phyloP scores from a whole-genome alignment of 768 basidiomycete species.

The Butyriboletus loyo region DNA sequence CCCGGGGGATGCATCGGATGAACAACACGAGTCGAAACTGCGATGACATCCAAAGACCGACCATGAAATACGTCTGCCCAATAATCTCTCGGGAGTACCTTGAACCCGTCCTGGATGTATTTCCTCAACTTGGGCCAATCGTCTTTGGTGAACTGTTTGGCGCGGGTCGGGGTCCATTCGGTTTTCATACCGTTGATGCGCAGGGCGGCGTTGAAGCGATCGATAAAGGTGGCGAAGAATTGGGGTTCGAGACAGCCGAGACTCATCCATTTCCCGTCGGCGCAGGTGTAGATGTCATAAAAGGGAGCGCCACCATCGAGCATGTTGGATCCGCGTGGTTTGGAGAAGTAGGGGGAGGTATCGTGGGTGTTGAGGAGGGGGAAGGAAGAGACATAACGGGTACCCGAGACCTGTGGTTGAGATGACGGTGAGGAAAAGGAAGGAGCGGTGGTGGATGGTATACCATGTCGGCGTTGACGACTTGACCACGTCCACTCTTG shows the following conservation, averaged over 20 bases:
- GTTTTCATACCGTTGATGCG: conserved; percentile 38
- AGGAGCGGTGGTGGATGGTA: not conserved
- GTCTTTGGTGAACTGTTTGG: conserved; percentile 42
- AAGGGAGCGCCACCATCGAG: conserved; percentile 80
- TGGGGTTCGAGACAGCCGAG: conserved; percentile 74
- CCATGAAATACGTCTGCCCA: conserved; percentile 71
- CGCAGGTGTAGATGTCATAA: conserved; percentile 71
- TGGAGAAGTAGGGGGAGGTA: conserved; percentile 36
- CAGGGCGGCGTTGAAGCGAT: conserved; percentile 49
- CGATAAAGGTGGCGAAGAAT: conserved; percentile 64
- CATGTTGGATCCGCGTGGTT: conserved; percentile 51
- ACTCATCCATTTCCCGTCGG: conserved; percentile 72
- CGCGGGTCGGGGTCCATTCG: conserved; percentile 54
- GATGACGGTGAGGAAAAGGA: not conserved
- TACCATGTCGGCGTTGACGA: conserved; percentile 79
- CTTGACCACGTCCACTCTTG: conserved; percentile 65
- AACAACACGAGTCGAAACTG: not conserved
- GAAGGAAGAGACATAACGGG: conserved; percentile 73
- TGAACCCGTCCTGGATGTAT: conserved; percentile 67
- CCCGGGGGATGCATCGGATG: no score
- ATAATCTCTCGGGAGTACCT: conserved; percentile 54
- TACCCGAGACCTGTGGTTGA: conserved; percentile 64
- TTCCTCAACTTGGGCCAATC: conserved; percentile 56
- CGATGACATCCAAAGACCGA: conserved; percentile 17
- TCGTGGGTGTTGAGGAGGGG: conserved; percentile 50